Base-by-base conservation (phyloP, 306 rosid genomes). In the Cicer chorassanicum region DNA sequence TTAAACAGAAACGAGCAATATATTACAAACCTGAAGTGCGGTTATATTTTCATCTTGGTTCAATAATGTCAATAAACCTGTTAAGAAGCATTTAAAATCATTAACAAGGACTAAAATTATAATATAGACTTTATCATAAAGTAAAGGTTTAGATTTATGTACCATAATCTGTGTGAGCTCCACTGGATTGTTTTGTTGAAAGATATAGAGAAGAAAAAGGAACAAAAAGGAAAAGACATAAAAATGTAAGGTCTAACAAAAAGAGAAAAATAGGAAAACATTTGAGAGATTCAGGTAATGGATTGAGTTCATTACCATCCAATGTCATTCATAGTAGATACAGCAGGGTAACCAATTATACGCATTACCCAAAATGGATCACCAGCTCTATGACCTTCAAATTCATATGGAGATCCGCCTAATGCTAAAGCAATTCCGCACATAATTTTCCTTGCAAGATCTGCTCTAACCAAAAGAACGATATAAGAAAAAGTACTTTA, bases 81-180 rank as follows among this genome's bases (percentile, higher is more conserved):
- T 74, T 60, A 81, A 19, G 34, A 41, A 76, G 65, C 66, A 55
- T 56, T 6, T 78, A 59, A 78, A 72, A 77, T n/a, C 67, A 29
- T 46, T 46, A 49, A 70, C 63, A 57, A 73, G 55, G 66, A 81
- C 72, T n/a, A 64, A 24, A 53, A 44, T 36, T 43, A 71, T 65
- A 56, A 68, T 78, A 40, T 51, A 55, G 29, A 62, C 49, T 49
- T 49, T 57, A 11, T 10, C 59, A 71, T 63, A 50, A 19, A 78
- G 53, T 55, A 21, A 34, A 81, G 80, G 75, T 70, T 15, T 60
- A 61, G 72, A 65, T 63, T 51, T 87, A 12, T 34, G 18, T 65
- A 89, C 96, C 96, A 40, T 92, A 90, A 79, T 92, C 98, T 1
- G 98, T 92, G 89, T 90, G 96, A 86, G 98, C 90, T 81, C 98